A percentile compares a stretch with the other conserved stretches of the same genome.
Evolutionary conservation across 2,329 filamentous ascomycete genomes (phyloP).

Genomic region (Exophiala aquamarina): DNA sequence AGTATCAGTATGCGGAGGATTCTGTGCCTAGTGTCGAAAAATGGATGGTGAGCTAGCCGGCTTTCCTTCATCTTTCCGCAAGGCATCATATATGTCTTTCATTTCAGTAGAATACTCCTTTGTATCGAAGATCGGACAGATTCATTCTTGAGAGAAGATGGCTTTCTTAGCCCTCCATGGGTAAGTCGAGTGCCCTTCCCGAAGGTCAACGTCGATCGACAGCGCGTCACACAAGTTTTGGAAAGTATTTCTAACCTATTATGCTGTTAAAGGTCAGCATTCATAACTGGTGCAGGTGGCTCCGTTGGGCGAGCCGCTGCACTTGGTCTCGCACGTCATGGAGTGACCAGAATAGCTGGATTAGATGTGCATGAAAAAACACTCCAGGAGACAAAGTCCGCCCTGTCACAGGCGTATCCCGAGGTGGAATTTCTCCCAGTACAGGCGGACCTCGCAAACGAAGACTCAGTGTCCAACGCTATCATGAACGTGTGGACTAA

Average conservation of each 20-base stretch:
- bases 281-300: conserved; percentile 14
- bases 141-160: too few relatives aligned
- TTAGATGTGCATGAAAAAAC: conserved; percentile 4
- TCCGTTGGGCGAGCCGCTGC: conserved; percentile 12
- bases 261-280: conserved; percentile 2
- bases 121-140: too few relatives aligned
- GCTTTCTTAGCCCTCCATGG: not conserved
- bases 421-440: conserved; percentile 40
- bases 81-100: too few relatives aligned
- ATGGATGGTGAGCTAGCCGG: too few relatives aligned
- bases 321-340: conserved; percentile 9
- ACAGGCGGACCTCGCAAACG: conserved; percentile 49
- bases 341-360: conserved; percentile 6
- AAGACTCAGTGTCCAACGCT: conserved; percentile 51
- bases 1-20: too few relatives aligned
- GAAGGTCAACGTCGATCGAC: too few relatives aligned
- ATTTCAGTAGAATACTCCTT: too few relatives aligned
- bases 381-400: conserved; percentile 2
- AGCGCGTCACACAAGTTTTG: too few relatives aligned
- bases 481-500: conserved; percentile 57
- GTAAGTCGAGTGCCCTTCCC: not conserved
- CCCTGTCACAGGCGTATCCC: not conserved
- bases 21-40: too few relatives aligned
- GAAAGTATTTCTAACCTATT: too few relatives aligned
- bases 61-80: too few relatives aligned